Conservation (phyloP, 2,329 filamentous ascomycete species). For the Leptographium wingfieldii region DNA sequence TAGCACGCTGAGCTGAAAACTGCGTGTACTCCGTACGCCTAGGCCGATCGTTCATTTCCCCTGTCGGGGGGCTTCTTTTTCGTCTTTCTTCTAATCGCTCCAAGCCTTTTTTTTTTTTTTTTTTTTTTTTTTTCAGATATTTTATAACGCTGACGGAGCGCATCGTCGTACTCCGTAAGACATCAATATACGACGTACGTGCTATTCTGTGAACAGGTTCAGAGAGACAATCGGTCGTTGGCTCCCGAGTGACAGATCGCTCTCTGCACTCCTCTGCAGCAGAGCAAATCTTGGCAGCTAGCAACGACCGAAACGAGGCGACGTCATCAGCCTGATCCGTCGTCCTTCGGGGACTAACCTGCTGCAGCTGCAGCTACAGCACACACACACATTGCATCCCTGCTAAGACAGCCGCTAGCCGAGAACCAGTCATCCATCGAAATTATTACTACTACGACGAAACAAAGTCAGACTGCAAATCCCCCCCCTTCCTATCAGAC, state of each 20-base stretch:
- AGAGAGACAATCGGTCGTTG: no score
- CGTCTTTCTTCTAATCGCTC: background rate
- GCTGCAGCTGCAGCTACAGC: background rate
- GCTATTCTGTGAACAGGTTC: no score
- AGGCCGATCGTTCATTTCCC: background rate
- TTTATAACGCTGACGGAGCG: no score
- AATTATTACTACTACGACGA: background rate
- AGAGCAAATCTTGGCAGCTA: no score
- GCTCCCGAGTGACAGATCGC: no score
- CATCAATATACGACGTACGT: no score
- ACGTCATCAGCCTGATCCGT: background rate
- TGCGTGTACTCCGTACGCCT: background rate
- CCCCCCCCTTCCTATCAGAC: no score
- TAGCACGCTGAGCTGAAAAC: background rate
- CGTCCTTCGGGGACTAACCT: background rate
- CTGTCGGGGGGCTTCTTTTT: background rate
- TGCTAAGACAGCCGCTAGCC: constrained; percentile 1
- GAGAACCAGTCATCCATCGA: background rate
- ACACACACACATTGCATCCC: background rate
- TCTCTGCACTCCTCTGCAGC: no score
- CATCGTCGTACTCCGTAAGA: no score
- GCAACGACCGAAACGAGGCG: no score
- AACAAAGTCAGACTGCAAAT: background rate
- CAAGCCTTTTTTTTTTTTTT: no score
- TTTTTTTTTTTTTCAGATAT: background rate